Evolutionary conservation across 2,329 filamentous ascomycete species (phyloP).

Genomic region (Ophiocordyceps robertsii): DNA sequence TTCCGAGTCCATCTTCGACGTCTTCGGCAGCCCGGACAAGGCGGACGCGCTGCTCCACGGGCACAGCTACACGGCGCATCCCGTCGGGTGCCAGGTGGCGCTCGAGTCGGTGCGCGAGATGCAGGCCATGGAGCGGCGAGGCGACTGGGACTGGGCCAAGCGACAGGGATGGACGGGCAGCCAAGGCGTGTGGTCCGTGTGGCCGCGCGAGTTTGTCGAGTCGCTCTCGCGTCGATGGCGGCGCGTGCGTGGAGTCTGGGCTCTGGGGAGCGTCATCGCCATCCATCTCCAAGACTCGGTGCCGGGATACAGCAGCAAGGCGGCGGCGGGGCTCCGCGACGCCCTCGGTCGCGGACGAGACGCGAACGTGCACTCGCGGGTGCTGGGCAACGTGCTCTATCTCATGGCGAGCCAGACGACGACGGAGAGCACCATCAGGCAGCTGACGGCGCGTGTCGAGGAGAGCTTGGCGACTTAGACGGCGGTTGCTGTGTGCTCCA

Average conservation of each 20-base stretch:
- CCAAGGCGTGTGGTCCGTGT: constrained; percentile 49
- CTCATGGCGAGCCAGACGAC: constrained; percentile 41
- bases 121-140: constrained; percentile 38
- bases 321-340: constrained; percentile 28
- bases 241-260: constrained; percentile 52
- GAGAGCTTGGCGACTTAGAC: no score
- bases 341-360: constrained; percentile 13
- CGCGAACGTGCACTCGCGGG: constrained; percentile 36
- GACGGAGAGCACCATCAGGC: constrained; percentile 12
- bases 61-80: constrained; percentile 77
- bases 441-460: constrained; percentile 9
- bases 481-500: no score
- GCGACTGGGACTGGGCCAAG: constrained; percentile 43
- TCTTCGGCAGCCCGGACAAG: constrained; percentile 61
- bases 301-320: constrained; percentile 33
- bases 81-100: constrained; percentile 68
- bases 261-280: constrained; percentile 61
- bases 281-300: constrained; percentile 36
- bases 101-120: constrained; percentile 51
- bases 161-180: constrained; percentile 25
- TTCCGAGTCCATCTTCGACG: constrained; percentile 57
- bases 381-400: constrained; percentile 45
- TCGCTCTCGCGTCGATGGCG: constrained; percentile 38
- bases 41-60: constrained; percentile 69
- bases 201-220: constrained; percentile 48